Evolutionary conservation across 306 rosid species (phyloP).

Genomic region (Dalbergia cultrata): DNA sequence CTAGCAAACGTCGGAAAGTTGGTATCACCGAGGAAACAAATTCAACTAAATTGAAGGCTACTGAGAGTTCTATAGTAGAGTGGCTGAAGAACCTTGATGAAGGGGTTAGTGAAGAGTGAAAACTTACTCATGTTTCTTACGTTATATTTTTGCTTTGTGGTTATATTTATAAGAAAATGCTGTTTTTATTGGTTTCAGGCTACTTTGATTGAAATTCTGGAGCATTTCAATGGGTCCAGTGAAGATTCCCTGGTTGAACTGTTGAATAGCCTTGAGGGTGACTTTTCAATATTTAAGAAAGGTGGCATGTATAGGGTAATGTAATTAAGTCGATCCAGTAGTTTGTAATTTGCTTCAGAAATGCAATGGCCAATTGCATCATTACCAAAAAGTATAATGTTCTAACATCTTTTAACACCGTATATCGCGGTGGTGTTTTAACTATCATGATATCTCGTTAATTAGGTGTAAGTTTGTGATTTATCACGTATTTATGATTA

Average conservation of each 20-base stretch:
- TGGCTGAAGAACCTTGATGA: conserved; percentile 69
- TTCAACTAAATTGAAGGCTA: conserved; percentile 55
- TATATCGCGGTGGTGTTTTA: too few species aligned
- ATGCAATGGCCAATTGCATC: conserved; percentile 14
- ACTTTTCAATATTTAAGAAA: conserved; percentile 72
- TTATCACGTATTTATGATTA: too few species aligned
- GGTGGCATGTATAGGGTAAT: conserved; percentile 62
- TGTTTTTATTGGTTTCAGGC: conserved; percentile 66
- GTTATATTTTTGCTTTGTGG: too few species aligned
- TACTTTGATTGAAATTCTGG: conserved; percentile 56
- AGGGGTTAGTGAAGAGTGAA: conserved; percentile 68
- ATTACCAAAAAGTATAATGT: conserved; percentile 8
- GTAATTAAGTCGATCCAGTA: conserved; percentile 45
- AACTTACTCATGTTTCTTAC: conserved; percentile 6
- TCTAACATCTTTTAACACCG: neutral
- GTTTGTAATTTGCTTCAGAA: neutral
- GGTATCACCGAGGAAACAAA: conserved; percentile 48
- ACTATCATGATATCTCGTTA: too few species aligned
- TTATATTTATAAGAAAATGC: neutral
- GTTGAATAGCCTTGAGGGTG: conserved; percentile 69
- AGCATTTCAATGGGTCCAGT: conserved; percentile 70
- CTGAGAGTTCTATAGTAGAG: conserved; percentile 68
- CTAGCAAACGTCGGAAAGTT: conserved; percentile 67
- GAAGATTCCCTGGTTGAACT: conserved; percentile 64
- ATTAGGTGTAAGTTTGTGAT: too few species aligned